These are phyloP conservation scores for Lepidium africanum DNA, from an alignment of 345 rosid species.

Conservation along the genomic window DNA sequence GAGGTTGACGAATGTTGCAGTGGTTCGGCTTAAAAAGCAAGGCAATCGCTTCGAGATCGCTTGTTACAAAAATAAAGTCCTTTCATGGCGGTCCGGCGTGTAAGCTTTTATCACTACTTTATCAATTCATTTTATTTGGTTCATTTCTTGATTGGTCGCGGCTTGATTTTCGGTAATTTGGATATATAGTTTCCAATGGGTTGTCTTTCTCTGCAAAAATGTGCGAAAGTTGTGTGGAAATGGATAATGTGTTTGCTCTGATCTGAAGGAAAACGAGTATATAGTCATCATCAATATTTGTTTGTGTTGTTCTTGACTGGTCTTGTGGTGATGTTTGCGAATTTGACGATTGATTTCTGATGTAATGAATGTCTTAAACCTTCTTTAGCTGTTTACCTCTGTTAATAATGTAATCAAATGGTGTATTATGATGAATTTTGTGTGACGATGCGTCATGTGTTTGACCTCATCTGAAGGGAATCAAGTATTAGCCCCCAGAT, in stretches of 20 bases:
- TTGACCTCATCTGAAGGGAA: background rate
- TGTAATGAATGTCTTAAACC: background rate
- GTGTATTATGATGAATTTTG: background rate
- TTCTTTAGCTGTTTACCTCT: background rate
- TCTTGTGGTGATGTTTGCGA: background rate
- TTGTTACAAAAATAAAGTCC: conserved; percentile 97
- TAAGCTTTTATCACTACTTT: conserved; percentile 29
- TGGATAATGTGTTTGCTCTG: background rate
- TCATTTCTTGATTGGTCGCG: background rate
- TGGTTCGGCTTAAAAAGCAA: conserved; percentile 79
- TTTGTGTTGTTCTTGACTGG: background rate
- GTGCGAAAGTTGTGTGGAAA: background rate
- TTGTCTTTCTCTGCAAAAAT: background rate
- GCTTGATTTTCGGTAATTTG: background rate
- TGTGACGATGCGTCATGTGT: background rate
- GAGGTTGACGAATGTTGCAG: conserved; percentile 93
- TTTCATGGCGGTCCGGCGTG: conserved; percentile 98
- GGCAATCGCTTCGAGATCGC: conserved; percentile 96
- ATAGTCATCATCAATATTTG: background rate
- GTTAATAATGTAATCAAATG: background rate
- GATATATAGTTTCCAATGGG: background rate
- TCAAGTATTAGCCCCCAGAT: background rate
- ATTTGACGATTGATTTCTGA: background rate
- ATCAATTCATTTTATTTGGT: background rate
- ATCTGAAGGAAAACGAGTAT: background rate